Base-by-base conservation (phyloP, 1,284 basidiomycete genomes). In the Heterobasidion annosum region DNA sequence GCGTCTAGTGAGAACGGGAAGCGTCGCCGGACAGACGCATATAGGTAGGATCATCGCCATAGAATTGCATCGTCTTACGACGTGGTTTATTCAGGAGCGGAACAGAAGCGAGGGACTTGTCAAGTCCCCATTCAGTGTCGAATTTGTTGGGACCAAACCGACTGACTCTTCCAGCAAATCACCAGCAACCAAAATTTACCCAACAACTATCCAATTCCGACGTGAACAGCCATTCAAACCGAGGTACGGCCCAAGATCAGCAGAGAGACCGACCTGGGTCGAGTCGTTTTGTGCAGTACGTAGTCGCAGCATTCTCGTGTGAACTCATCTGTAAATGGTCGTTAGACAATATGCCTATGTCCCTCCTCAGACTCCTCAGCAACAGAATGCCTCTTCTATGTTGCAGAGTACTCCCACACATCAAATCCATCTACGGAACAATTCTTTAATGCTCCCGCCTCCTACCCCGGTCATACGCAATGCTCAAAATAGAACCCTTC, bases 261-360 rank as follows among this genome's bases (percentile, higher is more conserved):
- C 54, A 37, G 34, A 43, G 35, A 15, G 63, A 71, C 42, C 66
- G 71, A 58, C 77, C 78, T 19, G 71, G 74, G 15, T 77, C 77
- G 7, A 75, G 74, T 61, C 71, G 71, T 34, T 76, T 81, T 59
- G 62, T 64, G 50, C 67, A 78, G 78, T 82, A 69, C 55, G 76
- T 65, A 34, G 13, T 42, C 15, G 35, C 49, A 37, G 40, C 15
- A 13, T 43, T 37, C 16, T 42, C 49, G 18, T 46, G 42, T 13
- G 45, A 43, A 44, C 35, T n/a, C 40, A 4, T 52, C 37, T 43
- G 56, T 25, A 46, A 18, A 35, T 33, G 19, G 42, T 52, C 37
- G 53, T 54, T 56, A 88, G 85, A 56, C 77, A 83, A 65, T 87
- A 81, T 62, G 75, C 77, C 18, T 87, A 83, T 63, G 69, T 64